These are phyloP conservation scores for Isabelozyma heimii DNA, from an alignment of 805 yeast species.

Conservation along the genomic window DNA sequence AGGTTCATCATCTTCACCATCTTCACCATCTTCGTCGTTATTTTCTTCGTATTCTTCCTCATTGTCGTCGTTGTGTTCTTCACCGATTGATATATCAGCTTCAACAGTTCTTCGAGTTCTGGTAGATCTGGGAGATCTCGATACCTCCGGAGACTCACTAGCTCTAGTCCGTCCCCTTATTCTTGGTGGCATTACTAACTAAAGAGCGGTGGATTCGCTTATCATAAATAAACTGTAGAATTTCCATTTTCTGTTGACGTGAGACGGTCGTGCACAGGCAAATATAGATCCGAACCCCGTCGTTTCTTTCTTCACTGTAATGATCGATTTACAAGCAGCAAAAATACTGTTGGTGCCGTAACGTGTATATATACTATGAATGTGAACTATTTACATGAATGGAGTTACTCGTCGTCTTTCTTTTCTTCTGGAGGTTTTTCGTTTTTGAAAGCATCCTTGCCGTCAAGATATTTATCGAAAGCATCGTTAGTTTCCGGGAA, in stretches of 20 bases:
- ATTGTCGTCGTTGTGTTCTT: constrained; percentile 12
- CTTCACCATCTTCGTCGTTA: constrained; percentile 26
- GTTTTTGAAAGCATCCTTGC: constrained; percentile 40
- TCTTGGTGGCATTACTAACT: background rate
- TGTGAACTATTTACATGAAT: background rate
- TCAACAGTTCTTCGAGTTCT: constrained; percentile 2
- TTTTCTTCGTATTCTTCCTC: constrained; percentile 12
- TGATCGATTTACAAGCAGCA: too few relatives aligned
- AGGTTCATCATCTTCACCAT: constrained; percentile 11
- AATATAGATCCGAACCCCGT: too few relatives aligned
- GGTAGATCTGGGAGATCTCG: constrained; percentile 1
- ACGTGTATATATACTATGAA: background rate
- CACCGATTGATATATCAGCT: constrained; percentile 13
- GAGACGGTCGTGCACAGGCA: too few relatives aligned
- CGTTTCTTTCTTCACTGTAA: too few relatives aligned
- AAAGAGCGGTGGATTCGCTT: background rate
- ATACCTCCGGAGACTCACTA: constrained; percentile 2
- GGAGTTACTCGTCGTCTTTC: constrained; percentile 19
- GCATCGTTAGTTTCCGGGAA: constrained; percentile 90
- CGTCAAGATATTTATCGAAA: constrained; percentile 69
- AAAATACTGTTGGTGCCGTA: too few relatives aligned
- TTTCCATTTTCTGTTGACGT: too few relatives aligned
- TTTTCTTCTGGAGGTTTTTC: constrained; percentile 26
- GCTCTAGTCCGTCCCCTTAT: background rate
- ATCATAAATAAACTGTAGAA: too few relatives aligned